These are phyloP conservation scores for Paraphysoderma sedebokerense DNA, from an alignment of 371 early-diverging fungal genomes.

Conservation along the genomic window DNA sequence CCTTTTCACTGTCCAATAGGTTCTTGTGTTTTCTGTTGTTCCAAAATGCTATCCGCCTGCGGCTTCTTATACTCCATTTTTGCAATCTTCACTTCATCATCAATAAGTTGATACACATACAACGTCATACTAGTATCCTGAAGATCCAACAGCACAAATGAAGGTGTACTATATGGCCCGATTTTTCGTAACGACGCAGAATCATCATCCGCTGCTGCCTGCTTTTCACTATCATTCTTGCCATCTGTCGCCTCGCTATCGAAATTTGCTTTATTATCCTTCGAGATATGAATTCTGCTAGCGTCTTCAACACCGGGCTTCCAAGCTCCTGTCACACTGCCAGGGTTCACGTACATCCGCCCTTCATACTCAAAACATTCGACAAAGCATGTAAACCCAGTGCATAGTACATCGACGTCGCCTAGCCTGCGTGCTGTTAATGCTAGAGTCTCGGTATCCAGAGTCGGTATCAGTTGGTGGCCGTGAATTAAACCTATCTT, in stretches of 20 bases:
- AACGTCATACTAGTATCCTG: conserved; percentile 53
- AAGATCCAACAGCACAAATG: conserved; percentile 89
- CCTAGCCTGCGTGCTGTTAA: conserved; percentile 66
- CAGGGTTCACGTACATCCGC: conserved; percentile 83
- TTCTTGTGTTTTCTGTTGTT: no score
- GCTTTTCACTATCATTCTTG: background rate
- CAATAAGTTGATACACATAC: conserved; percentile 81
- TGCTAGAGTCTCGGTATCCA: conserved; percentile 59
- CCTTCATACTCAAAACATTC: conserved; percentile 81
- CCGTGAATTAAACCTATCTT: conserved; percentile 76
- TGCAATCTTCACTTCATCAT: conserved; percentile 82
- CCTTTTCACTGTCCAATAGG: no score
- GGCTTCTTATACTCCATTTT: conserved; percentile 65
- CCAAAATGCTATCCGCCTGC: no score
- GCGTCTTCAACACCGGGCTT: no score
- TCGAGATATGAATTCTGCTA: no score
- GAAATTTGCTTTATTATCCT: no score
- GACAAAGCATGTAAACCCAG: conserved; percentile 62
- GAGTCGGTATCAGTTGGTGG: conserved; percentile 78
- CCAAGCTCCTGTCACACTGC: conserved; percentile 90
- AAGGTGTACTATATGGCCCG: conserved; percentile 48
- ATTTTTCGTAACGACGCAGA: background rate
- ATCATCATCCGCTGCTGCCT: background rate
- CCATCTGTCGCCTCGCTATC: no score
- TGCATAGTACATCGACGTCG: conserved; percentile 77